Evolutionary conservation across 2,329 filamentous ascomycete genomes (phyloP).

Genomic region (Pleoardoris graminearum): DNA sequence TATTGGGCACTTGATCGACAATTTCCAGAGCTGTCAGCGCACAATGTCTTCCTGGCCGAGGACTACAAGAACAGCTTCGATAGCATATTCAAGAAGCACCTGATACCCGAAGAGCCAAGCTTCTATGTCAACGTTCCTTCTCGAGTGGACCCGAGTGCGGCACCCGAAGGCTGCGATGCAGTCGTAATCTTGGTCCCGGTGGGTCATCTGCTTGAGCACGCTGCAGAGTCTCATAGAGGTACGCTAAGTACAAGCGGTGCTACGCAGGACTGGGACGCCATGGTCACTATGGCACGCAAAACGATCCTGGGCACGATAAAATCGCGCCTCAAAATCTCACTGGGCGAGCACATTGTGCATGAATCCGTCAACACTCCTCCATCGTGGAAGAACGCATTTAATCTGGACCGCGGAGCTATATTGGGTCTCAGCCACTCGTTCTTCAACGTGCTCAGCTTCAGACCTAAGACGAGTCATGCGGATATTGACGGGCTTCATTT

Average conservation of each 20-base stretch:
- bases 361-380: constrained; percentile 69
- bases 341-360: constrained; percentile 57
- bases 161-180: constrained; percentile 66
- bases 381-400: constrained; percentile 69
- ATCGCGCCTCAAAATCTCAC: constrained; percentile 60
- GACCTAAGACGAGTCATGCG: constrained; percentile 61
- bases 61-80: constrained; percentile 75
- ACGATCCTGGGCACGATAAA: constrained; percentile 65
- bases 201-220: constrained; percentile 62
- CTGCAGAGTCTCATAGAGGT: constrained; percentile 44
- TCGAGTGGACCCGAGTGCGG: constrained; percentile 68
- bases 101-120: constrained; percentile 68
- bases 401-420: constrained; percentile 75
- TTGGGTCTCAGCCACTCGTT: constrained; percentile 73
- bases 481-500: constrained; percentile 64
- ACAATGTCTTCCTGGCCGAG: constrained; percentile 79
- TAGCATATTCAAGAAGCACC: constrained; percentile 71
- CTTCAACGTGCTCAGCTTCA: constrained; percentile 71
- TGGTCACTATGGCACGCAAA: constrained; percentile 62
- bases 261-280: constrained; percentile 63
- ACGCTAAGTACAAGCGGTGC: constrained; percentile 47
- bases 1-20: constrained; percentile 70
- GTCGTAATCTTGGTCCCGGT: constrained; percentile 73
- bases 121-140: constrained; percentile 80
- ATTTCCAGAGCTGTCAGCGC: constrained; percentile 66